Conservation (phyloP, 106 monocot species). For the Hemerocallis citrina region DNA sequence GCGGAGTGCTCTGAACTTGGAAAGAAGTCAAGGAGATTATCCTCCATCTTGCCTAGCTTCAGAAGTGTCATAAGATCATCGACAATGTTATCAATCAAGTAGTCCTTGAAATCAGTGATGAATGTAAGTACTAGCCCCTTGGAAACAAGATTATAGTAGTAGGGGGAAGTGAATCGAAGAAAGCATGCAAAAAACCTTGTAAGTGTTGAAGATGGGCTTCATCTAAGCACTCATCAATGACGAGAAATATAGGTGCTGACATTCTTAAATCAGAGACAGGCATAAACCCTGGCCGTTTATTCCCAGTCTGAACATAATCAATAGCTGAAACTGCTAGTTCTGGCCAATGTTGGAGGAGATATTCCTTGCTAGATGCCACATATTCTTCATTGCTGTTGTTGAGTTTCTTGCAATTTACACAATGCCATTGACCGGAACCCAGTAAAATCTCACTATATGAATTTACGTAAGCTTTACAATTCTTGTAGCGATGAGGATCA, state of each 20-base stretch:
- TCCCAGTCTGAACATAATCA: conserved; percentile 80
- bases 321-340: conserved; percentile 60
- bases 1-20: too few relatives aligned
- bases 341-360: conserved; percentile 52
- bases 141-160: conserved; percentile 66
- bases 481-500: conserved; percentile 78
- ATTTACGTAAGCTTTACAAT: conserved; percentile 86
- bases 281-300: conserved; percentile 64
- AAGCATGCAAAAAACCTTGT: conserved; percentile 95
- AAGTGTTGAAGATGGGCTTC: conserved; percentile 90
- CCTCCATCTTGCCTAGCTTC: too few relatives aligned
- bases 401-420: conserved; percentile 79
- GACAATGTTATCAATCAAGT: too few relatives aligned
- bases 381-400: conserved; percentile 76
- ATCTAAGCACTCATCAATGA: conserved; percentile 96
- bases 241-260: conserved; percentile 71
- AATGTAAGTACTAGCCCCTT: too few relatives aligned
- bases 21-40: too few relatives aligned
- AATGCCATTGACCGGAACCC: conserved; percentile 94
- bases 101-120: too few relatives aligned
- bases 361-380: conserved; percentile 52
- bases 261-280: conserved; percentile 69
- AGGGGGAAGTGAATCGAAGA: conserved; percentile 79
- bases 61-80: too few relatives aligned
- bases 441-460: conserved; percentile 67